These are phyloP conservation scores for Sextonia rubra DNA, from an alignment of 164 flowering plant species.

Conservation along the genomic window DNA sequence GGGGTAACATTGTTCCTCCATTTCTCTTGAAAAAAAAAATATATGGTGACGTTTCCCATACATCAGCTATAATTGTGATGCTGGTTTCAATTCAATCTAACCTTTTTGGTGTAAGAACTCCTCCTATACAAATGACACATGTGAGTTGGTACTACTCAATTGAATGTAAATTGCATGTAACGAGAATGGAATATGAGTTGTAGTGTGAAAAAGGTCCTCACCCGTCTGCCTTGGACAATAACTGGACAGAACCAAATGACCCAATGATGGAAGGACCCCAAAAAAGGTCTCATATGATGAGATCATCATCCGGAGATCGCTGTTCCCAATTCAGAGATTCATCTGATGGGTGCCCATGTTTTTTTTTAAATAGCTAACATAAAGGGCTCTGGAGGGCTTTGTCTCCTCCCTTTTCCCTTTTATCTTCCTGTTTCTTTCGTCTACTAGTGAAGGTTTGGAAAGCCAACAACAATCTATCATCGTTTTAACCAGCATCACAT, in stretches of 20 bases:
- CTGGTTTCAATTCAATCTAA: neutral
- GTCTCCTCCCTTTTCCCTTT: neutral
- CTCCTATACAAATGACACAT: too few relatives aligned
- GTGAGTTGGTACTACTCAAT: too few relatives aligned
- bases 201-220: neutral
- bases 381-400: neutral
- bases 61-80: too few relatives aligned
- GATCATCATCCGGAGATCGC: neutral
- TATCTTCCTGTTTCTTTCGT: neutral
- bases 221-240: neutral
- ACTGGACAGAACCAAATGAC: neutral
- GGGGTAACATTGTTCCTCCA: too few relatives aligned
- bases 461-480: neutral
- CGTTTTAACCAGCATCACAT: slow-evolving; percentile 1
- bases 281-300: neutral
- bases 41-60: neutral
- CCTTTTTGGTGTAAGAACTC: neutral
- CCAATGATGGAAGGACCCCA: neutral
- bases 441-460: neutral
- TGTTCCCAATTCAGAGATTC: neutral
- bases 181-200: neutral
- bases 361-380: neutral
- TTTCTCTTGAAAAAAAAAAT: neutral
- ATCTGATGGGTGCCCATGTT: too few relatives aligned
- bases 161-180: neutral